phyloP scores from a whole-genome alignment of 805 yeast genomes.

The Ogataea corticis region DNA sequence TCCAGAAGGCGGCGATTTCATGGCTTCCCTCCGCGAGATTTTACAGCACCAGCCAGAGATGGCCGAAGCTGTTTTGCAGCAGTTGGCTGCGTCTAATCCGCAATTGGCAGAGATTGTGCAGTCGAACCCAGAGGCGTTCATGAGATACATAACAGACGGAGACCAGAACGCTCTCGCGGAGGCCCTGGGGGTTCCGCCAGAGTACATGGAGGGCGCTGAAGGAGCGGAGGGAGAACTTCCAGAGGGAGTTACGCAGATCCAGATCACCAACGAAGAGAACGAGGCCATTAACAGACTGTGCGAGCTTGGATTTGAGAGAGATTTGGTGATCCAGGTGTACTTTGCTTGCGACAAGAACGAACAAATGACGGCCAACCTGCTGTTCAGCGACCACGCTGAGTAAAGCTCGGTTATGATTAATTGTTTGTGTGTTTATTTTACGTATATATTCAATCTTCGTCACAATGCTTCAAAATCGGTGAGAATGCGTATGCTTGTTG shows the following conservation, averaged over 20 bases:
- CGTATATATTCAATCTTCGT: constrained; percentile 7
- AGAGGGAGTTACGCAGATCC: constrained; percentile 52
- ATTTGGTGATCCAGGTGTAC: constrained; percentile 86
- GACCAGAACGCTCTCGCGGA: constrained; percentile 54
- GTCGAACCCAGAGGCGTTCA: constrained; percentile 86
- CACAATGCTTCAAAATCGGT: constrained; percentile 31
- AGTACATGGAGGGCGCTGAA: constrained; percentile 37
- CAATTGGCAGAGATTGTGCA: constrained; percentile 79
- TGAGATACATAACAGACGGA: constrained; percentile 68
- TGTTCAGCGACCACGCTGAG: constrained; percentile 61
- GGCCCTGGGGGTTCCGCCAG: constrained; percentile 42
- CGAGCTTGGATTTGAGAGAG: constrained; percentile 90
- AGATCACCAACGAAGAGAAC: constrained; percentile 78
- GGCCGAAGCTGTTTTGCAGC: constrained; percentile 79
- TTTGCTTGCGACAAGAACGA: constrained; percentile 98
- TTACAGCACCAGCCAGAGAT: constrained; percentile 86
- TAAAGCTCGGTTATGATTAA: constrained; percentile 8
- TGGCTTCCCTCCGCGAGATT: constrained; percentile 69
- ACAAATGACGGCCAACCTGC: constrained; percentile 91
- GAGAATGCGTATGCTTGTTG: constrained; percentile 19
- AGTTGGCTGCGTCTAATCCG: constrained; percentile 79
- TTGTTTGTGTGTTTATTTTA: background rate
- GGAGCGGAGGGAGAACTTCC: constrained; percentile 41
- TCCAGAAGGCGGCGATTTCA: constrained; percentile 36
- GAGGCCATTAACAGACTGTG: constrained; percentile 87